Evolutionary conservation across 495 filamentous ascomycete species (phyloP).

Genomic region (Lasiosphaeria ovina): DNA sequence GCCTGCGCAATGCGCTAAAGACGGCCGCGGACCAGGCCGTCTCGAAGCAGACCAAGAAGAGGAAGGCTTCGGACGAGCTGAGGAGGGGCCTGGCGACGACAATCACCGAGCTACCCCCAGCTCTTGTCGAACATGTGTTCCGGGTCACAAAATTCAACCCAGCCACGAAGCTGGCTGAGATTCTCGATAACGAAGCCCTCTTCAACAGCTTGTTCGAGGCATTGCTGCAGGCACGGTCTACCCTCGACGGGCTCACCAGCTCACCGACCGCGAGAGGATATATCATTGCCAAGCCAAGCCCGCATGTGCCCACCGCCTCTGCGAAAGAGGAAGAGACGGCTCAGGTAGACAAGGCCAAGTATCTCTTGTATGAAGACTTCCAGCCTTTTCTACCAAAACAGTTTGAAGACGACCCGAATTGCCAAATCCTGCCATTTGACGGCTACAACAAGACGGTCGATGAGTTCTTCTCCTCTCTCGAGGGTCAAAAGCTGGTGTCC

Average conservation of each 20-base stretch:
- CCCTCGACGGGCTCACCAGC: slow-evolving; percentile 60
- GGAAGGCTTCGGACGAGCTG: slow-evolving; percentile 68
- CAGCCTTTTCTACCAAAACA: slow-evolving; percentile 89
- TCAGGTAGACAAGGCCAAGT: slow-evolving; percentile 40
- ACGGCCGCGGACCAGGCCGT: slow-evolving; percentile 43
- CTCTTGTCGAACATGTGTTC: slow-evolving; percentile 84
- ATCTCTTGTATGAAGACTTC: slow-evolving; percentile 85
- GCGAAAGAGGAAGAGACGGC: slow-evolving; percentile 38
- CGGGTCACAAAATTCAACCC: slow-evolving; percentile 64
- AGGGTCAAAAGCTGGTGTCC: slow-evolving; percentile 88
- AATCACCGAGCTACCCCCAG: slow-evolving; percentile 82
- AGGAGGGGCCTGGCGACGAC: slow-evolving; percentile 75
- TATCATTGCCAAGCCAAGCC: slow-evolving; percentile 74
- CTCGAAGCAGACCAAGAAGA: slow-evolving; percentile 70
- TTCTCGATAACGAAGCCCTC: slow-evolving; percentile 63
- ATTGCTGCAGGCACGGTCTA: slow-evolving; percentile 63
- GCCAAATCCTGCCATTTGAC: slow-evolving; percentile 69
- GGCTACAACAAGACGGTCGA: slow-evolving; percentile 92
- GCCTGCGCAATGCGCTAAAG: slow-evolving; percentile 65
- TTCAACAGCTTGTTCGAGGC: slow-evolving; percentile 61
- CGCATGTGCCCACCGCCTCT: slow-evolving; percentile 13
- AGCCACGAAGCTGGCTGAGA: slow-evolving; percentile 59
- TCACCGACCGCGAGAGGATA: slow-evolving; percentile 67
- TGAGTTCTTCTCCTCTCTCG: slow-evolving; percentile 93
- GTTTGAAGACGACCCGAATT: slow-evolving; percentile 63